Percentiles rank a stretch among this genome's conserved stretches.
phyloP scores from a whole-genome alignment of 2,329 filamentous ascomycete genomes.

The Chaetomiaceae sp. region DNA sequence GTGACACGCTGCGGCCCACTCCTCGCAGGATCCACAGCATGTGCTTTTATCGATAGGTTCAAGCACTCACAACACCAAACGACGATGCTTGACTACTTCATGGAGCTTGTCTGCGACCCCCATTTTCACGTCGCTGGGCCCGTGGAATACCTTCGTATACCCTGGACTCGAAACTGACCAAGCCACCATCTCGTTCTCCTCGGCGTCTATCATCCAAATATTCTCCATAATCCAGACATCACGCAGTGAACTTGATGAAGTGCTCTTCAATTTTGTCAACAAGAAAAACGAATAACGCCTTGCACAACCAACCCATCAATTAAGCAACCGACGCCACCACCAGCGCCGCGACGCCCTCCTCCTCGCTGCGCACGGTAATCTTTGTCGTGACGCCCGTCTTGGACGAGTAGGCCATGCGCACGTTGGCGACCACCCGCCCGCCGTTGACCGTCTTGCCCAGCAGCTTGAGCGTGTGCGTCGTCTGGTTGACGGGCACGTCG shows the following conservation, averaged over 20 bases:
- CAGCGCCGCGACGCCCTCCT: conserved; percentile 81
- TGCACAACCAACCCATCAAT: conserved; percentile 28
- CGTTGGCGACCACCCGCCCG: conserved; percentile 78
- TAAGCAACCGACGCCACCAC: conserved; percentile 82
- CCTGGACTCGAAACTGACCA: no score
- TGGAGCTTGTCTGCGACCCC: no score
- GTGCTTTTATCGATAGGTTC: no score
- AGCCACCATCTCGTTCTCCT: no score
- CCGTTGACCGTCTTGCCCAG: conserved; percentile 93
- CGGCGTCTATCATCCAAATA: no score
- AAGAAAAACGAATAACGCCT: conserved; percentile 22
- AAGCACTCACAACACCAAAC: no score
- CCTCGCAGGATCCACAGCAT: no score
- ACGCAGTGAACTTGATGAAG: conserved; percentile 1
- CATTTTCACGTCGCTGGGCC: no score
- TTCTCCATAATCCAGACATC: conserved; percentile 7
- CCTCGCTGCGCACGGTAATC: conserved; percentile 86
- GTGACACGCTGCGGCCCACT: no score
- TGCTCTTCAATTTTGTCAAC: conserved; percentile 19
- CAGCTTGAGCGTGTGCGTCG: conserved; percentile 90
- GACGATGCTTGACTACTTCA: no score
- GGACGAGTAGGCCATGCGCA: conserved; percentile 90
- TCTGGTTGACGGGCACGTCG: conserved; percentile 81
- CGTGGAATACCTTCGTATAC: no score
- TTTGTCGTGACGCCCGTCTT: conserved; percentile 95